These are phyloP conservation scores for Lumnitzera racemosa DNA, from an alignment of 345 rosid species.

Conservation along the genomic window DNA sequence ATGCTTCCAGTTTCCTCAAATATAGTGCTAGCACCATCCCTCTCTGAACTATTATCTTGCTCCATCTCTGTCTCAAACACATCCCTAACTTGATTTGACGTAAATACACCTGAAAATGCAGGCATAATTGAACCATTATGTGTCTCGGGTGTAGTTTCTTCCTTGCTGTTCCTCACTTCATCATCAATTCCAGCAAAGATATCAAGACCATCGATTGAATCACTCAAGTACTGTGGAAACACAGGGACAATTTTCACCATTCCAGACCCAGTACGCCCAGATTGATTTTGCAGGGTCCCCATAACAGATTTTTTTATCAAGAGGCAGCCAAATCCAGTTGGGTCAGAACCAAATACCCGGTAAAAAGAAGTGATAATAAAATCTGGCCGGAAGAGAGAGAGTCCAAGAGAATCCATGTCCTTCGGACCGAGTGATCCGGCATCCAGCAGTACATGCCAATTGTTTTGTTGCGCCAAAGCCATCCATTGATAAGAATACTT, in stretches of 20 bases:
- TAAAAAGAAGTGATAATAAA: conserved; percentile 79
- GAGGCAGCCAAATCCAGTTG: conserved; percentile 80
- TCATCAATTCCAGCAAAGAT: conserved; percentile 40
- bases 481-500: conserved; percentile 92
- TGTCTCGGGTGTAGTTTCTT: conserved; percentile 29
- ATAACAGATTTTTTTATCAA: conserved; percentile 82
- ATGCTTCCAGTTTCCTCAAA: conserved; percentile 72
- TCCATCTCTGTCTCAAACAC: conserved; percentile 71
- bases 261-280: conserved; percentile 62
- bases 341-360: conserved; percentile 70
- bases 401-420: conserved; percentile 84
- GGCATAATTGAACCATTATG: conserved; percentile 48
- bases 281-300: conserved; percentile 57
- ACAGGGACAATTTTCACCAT: conserved; percentile 71
- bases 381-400: conserved; percentile 81
- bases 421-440: conserved; percentile 83
- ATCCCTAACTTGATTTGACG: conserved; percentile 67
- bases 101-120: conserved; percentile 72
- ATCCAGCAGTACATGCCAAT: conserved; percentile 79
- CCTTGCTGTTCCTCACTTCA: conserved; percentile 21
- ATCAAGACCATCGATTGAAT: conserved; percentile 69
- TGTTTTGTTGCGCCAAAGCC: conserved; percentile 78
- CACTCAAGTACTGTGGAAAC: conserved; percentile 62
- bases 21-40: conserved; percentile 74
- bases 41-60: conserved; percentile 62